Percentiles rank a stretch among this genome's conserved stretches.
phyloP scores from a whole-genome alignment of 164 flowering plant genomes.

The Akebia trifoliata region DNA sequence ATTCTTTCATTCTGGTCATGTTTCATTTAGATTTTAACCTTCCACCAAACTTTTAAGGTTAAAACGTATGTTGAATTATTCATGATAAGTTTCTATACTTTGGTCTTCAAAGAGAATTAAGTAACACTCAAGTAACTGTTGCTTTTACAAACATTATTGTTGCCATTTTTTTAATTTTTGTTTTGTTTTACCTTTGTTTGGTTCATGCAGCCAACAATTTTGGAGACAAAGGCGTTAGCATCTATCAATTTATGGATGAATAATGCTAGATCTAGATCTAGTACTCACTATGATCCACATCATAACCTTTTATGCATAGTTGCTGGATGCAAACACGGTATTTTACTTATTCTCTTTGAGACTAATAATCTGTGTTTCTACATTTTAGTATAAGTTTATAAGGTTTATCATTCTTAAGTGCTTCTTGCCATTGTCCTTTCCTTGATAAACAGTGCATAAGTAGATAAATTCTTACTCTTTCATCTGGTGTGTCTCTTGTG shows the following conservation, averaged over 20 bases:
- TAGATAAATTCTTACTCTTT: not conserved
- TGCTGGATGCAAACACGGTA: conserved; percentile 89
- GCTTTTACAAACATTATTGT: not conserved
- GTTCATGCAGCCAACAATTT: conserved; percentile 57
- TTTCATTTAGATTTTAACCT: not conserved
- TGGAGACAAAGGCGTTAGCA: conserved; percentile 50
- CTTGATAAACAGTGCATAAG: not conserved
- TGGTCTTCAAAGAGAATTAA: no score
- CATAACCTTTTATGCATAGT: conserved; percentile 82
- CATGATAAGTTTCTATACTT: no score
- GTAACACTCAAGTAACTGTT: no score
- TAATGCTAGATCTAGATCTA: conserved; percentile 61
- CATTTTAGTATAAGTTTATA: no score
- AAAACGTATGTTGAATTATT: no score
- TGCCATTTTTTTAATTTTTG: not conserved
- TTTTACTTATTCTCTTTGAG: not conserved
- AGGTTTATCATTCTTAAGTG: no score
- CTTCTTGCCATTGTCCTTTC: not conserved
- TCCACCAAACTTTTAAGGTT: no score
- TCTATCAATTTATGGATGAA: conserved; percentile 97
- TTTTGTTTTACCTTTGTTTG: not conserved
- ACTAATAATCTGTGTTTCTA: not conserved
- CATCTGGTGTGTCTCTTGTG: not conserved
- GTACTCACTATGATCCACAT: conserved; percentile 97
- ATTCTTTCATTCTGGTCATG: not conserved